Evolutionary conservation across 176 grass and related monocot species (phyloP), one percentile per base, ranked within the genome.

Genomic region (Elaeis guineensis): DNA sequence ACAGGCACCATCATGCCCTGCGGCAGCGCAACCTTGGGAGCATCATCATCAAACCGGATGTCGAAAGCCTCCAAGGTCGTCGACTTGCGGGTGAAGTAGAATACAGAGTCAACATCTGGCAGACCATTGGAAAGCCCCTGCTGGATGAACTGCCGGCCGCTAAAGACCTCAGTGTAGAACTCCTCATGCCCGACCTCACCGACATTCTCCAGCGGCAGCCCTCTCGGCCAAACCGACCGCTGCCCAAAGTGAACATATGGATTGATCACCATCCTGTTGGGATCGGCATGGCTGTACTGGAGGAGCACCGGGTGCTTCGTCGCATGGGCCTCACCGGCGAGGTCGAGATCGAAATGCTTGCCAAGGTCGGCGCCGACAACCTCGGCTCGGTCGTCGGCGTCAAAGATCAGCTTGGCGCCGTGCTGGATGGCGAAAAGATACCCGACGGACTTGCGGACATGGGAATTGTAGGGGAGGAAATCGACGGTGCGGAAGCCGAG

Each of bases 201-300:
- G 60, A 89, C 88, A 49, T 78, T 82, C 20, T 98, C 87, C 22
- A 98, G 79, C 0, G 94, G 94, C 56, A 98, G 74, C 17, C 94
- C 93, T 39, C 94, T 64, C 11, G 94, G 94, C 94, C 94, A 98
- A 30, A 98, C 85, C 0, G 94, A 98, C 0, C 94, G 76, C 85
- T 98, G 94, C 52, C 94, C 94, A 3, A 98, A 98, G 63, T 98
- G 94, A 72, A 98, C 80, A 17, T 98, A 98, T 8, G 94, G 94
- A 56, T 98, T 98, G 14, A 93, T 79, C 54, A 98, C 94, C 0
- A 85, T 98, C 56, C 94, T 73, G 67, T 98, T 98, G 19, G 88
- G 85, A 58, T 98, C 76, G 0, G 88, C 85, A 64, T 92, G 94
- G 70, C 88, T 98, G 76, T 98, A 98, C 66, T 98, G 94, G 12